These are phyloP conservation scores for Castanea crenata DNA, from an alignment of 306 rosid genomes.

Conservation along the genomic window DNA sequence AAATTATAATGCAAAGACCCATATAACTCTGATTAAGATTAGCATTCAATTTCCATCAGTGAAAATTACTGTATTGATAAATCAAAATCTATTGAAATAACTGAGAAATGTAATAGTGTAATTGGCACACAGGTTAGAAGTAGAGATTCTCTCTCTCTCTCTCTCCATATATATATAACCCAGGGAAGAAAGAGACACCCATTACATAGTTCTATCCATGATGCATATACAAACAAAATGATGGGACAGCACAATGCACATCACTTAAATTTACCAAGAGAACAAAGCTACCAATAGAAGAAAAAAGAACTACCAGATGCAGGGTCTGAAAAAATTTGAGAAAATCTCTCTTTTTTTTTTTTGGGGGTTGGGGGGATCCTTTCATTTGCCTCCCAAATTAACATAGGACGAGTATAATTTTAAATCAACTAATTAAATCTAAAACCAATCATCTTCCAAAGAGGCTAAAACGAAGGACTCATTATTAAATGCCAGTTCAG, in stretches of 20 bases:
- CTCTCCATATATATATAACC: background rate
- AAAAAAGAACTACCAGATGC: background rate
- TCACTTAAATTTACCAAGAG: background rate
- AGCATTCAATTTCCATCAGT: background rate
- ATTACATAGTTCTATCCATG: background rate
- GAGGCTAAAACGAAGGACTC: background rate
- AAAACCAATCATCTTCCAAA: background rate
- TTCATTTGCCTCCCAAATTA: background rate
- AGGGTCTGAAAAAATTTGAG: background rate
- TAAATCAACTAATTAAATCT: slow-evolving; percentile 4
- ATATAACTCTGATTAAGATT: background rate
- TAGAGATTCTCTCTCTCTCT: background rate
- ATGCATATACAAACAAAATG: background rate
- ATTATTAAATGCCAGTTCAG: background rate
- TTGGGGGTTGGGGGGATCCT: no score
- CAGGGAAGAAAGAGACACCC: background rate
- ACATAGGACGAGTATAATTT: background rate
- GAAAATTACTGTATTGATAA: background rate
- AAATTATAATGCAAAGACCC: background rate
- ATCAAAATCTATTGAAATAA: background rate
- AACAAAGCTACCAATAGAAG: background rate
- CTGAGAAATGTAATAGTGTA: background rate
- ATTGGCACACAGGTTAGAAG: background rate
- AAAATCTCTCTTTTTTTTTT: background rate
- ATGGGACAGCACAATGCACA: background rate